These are phyloP conservation scores for Thuidium tamariscinum DNA, from an alignment of 225 moss, liverwort and hornwort species.

Conservation along the genomic window DNA sequence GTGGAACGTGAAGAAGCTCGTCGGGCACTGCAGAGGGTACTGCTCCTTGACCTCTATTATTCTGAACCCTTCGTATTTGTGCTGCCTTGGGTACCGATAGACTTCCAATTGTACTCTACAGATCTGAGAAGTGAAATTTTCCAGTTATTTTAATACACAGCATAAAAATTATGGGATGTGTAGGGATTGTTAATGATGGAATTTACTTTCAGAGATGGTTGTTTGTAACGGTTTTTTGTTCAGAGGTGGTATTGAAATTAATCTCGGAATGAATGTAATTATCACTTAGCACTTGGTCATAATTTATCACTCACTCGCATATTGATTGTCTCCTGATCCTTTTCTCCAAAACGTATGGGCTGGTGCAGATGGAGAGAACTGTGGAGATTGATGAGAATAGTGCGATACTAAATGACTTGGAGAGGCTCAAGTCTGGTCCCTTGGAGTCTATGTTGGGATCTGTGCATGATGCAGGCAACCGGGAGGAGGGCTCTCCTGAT, in stretches of 20 bases:
- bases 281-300: too few relatives aligned
- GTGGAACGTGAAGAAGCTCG: constrained; percentile 89
- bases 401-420: constrained; percentile 75
- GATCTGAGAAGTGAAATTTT: background rate
- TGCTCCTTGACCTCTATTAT: background rate
- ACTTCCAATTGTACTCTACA: too few relatives aligned
- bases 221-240: background rate
- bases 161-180: too few relatives aligned
- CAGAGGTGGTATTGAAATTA: background rate
- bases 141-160: too few relatives aligned
- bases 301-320: too few relatives aligned
- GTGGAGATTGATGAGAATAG: constrained; percentile 93
- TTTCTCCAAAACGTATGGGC: background rate
- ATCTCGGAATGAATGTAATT: background rate
- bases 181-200: too few relatives aligned
- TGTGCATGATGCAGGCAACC: constrained; percentile 61
- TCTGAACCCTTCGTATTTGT: background rate
- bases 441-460: constrained; percentile 53
- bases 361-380: constrained; percentile 83
- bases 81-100: too few relatives aligned
- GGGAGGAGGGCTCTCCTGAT: constrained; percentile 59
- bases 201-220: too few relatives aligned
- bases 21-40: constrained; percentile 71
- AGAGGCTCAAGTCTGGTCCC: constrained; percentile 68
- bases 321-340: background rate